Evolutionary conservation across 495 filamentous ascomycete genomes (phyloP).

Genomic region (Margaritispora aquatica): DNA sequence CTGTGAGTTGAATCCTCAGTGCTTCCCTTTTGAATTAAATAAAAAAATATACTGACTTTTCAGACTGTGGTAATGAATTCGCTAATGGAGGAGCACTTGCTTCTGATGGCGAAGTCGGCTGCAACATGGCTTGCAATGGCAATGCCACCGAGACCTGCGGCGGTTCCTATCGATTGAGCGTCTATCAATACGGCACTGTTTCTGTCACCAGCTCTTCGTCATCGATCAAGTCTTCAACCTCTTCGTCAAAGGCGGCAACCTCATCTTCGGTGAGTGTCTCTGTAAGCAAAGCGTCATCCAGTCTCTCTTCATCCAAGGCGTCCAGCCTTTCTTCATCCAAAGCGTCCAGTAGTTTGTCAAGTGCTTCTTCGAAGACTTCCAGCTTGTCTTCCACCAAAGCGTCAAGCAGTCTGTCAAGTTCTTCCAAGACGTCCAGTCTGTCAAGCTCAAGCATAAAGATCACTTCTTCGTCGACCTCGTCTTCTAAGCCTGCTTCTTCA

Average conservation of each 20-base stretch:
- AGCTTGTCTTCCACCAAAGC: not conserved
- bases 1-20: slow-evolving; percentile 12
- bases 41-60: not conserved
- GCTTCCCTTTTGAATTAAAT: too few relatives aligned
- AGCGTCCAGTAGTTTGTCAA: not conserved
- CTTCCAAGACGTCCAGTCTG: not conserved
- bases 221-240: slow-evolving; percentile 18
- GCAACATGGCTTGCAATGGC: slow-evolving; percentile 50
- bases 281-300: not conserved
- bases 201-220: slow-evolving; percentile 32
- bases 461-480: not conserved
- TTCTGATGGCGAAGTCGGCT: slow-evolving; percentile 41
- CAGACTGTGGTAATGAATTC: slow-evolving; percentile 9
- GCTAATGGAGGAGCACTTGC: slow-evolving; percentile 11
- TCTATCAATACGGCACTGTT: slow-evolving; percentile 32
- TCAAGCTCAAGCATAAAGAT: not conserved
- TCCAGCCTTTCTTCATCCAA: not conserved
- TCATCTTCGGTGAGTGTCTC: not conserved
- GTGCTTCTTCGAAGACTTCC: not conserved
- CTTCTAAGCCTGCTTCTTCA: not conserved
- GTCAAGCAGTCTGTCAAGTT: not conserved
- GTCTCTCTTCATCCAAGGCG: not conserved
- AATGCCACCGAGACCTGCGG: slow-evolving; percentile 49
- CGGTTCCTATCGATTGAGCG: slow-evolving; percentile 28
- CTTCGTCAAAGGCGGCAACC: not conserved